These are phyloP conservation scores for Torulaspora maleeae DNA, from an alignment of 805 yeast genomes.

Conservation along the genomic window DNA sequence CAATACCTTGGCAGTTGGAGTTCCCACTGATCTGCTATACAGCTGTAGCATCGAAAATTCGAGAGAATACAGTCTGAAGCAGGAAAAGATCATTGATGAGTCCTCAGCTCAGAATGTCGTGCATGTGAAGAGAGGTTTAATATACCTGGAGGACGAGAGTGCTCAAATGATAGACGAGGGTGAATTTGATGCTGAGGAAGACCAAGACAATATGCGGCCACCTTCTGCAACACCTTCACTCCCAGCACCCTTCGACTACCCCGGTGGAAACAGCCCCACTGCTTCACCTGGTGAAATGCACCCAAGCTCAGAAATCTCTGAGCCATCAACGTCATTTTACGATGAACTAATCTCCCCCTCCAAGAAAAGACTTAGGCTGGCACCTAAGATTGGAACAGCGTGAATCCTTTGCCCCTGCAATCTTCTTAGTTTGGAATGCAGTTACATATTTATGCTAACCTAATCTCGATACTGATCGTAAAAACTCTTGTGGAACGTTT, in stretches of 20 bases:
- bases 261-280: background rate
- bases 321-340: constrained; percentile 7
- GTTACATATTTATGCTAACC: background rate
- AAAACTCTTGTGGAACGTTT: constrained; percentile 70
- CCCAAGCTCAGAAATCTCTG: constrained; percentile 8
- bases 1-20: constrained; percentile 20
- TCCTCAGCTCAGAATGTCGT: constrained; percentile 23
- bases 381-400: background rate
- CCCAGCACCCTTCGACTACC: background rate
- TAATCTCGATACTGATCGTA: constrained; percentile 48
- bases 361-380: constrained; percentile 3
- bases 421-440: background rate
- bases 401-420: background rate
- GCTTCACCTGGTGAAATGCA: background rate
- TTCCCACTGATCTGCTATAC: constrained; percentile 25
- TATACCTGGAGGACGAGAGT: constrained; percentile 27
- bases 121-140: constrained; percentile 20
- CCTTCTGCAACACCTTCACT: background rate
- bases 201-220: background rate
- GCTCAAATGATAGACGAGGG: constrained; percentile 16
- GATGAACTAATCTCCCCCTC: constrained; percentile 6
- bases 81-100: constrained; percentile 18
- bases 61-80: constrained; percentile 19
- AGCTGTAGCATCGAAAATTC: constrained; percentile 13
- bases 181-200: constrained; percentile 7